Evolutionary conservation across 768 basidiomycete genomes (phyloP), one percentile per base, ranked within the genome.

Genomic region (Phylloporus scabripes): DNA sequence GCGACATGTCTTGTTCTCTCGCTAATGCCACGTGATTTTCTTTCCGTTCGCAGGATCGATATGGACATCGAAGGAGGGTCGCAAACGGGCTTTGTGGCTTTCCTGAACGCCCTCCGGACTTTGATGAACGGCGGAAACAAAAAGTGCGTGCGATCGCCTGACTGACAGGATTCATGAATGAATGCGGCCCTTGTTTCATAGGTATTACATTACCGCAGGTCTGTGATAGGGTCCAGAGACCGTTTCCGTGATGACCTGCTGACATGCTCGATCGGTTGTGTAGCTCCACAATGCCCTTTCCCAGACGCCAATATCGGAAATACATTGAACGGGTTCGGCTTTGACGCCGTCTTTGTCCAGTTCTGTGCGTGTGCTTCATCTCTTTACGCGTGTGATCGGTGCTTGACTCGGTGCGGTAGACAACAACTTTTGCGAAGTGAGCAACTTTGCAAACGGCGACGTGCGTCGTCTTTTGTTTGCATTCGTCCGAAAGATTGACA

Each of bases 331-430:
- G 60, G 57, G 0, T 73, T 74, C 24, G 64, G 57, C 1, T 77
- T 78, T 47, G 76, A 78, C 51, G 76, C 74, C 3, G 64, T 78
- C 45, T 78, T 74, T 36, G 77, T 78, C 20, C 76, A 78, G 53
- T 77, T 77, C 62, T 77, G 76, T 56, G 51, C 42, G 48, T 50
- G 38, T 32, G 4, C 9, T 18, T 20, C 14, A 23, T 31, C 12
- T 11, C 17, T 8, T 12, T 24, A 1, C 9, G 7, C n/a, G 11
- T 26, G n/a, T 12, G 44, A 34, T 18, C 23, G 33, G 10, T 20
- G 21, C 9, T 46, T 61, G 38, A 58, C 46, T 0, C 23, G 38
- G 20, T 10, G 17, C 17, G 18, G 4, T 9, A 76, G 75, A 78
- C 54, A 77, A 77, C 60, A 77, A 77, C 53, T 72, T 61, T 43